Evolutionary conservation across 257 asterid species (phyloP).

Genomic region (Rhazya stricta): DNA sequence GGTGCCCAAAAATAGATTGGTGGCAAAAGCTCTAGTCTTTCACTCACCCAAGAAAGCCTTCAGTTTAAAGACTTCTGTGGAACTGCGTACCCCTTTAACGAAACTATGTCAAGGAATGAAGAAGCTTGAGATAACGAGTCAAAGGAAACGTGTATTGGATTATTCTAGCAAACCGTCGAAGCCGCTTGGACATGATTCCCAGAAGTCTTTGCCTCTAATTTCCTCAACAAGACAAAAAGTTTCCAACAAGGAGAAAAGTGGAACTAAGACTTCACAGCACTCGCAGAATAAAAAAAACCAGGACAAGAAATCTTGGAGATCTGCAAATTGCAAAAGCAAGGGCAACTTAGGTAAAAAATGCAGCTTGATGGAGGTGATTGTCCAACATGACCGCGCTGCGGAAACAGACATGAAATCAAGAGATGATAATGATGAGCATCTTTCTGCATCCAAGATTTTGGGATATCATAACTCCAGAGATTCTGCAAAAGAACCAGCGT

Average conservation of each 20-base stretch:
- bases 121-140: slow-evolving; percentile 66
- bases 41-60: slow-evolving; percentile 59
- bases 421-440: slow-evolving; percentile 11
- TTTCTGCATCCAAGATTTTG: not conserved
- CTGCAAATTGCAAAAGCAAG: slow-evolving; percentile 19
- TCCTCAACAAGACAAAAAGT: slow-evolving; percentile 22
- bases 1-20: slow-evolving; percentile 37
- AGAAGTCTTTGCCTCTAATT: slow-evolving; percentile 14
- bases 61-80: slow-evolving; percentile 50
- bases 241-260: slow-evolving; percentile 32
- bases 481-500: slow-evolving; percentile 23
- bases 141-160: slow-evolving; percentile 43
- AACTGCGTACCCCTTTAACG: slow-evolving; percentile 49
- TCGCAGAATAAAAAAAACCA: slow-evolving; percentile 23
- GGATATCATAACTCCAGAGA: slow-evolving; percentile 6
- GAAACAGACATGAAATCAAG: slow-evolving; percentile 11
- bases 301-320: slow-evolving; percentile 14
- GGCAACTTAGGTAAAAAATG: slow-evolving; percentile 14
- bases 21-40: slow-evolving; percentile 67
- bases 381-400: slow-evolving; percentile 8
- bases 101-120: slow-evolving; percentile 62
- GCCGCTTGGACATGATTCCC: slow-evolving; percentile 18
- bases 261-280: slow-evolving; percentile 17
- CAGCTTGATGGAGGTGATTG: slow-evolving; percentile 10
- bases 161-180: slow-evolving; percentile 33